Evolutionary conservation across 176 grass and related monocot species (phyloP), one percentile per base, ranked within the genome.

Genomic region (Rhipidocladum racemiflorum): DNA sequence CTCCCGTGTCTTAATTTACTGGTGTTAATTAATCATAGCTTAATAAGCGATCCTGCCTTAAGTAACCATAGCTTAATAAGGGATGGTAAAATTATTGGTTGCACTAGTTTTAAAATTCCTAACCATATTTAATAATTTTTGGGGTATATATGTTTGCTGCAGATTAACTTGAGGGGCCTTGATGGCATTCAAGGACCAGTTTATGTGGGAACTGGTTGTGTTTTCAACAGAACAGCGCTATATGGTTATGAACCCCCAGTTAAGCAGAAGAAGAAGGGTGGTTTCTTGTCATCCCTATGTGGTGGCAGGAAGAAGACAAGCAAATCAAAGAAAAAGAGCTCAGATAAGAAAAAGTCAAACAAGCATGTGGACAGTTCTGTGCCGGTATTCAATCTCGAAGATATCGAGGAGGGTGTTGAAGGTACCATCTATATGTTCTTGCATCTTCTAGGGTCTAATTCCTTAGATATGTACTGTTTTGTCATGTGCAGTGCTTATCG

Each of bases 111-210:
- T 84, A 66, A 78, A 61, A 12, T 84, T 79, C 1, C 8, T 67
- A 42, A 51, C 53, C 7, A 44, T 32, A 44, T 84, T 53, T 36
- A 74, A 43, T 84, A 7, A 49, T 46, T 79, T 59, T 34, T 6
- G 18, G 76, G 74, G 2, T 60, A 75, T 75, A 85, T 43, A 23
- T 69, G 63, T 82, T 40, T 78, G 11, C 30, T 78, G 70, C 84
- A 99, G 97, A 99, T 99, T 90, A 99, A 99, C 84, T 99, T 99
- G 85, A 99, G 97, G 85, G 97, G 97, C 61, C 92, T 99, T 40
- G 97, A 99, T 82, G 97, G 97, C 50, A 99, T 99, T 67, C 97
- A 99, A 95, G 97, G 97, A 43, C 97, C 97, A 17, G 97, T 99
- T 88, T 99, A 99, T 90, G 97, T 99, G 82, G 97, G 97, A 81